Evolutionary conservation across 1,139 yeast species (phyloP), one percentile per base, ranked within the genome.

Genomic region (Diutina mesorugosa): DNA sequence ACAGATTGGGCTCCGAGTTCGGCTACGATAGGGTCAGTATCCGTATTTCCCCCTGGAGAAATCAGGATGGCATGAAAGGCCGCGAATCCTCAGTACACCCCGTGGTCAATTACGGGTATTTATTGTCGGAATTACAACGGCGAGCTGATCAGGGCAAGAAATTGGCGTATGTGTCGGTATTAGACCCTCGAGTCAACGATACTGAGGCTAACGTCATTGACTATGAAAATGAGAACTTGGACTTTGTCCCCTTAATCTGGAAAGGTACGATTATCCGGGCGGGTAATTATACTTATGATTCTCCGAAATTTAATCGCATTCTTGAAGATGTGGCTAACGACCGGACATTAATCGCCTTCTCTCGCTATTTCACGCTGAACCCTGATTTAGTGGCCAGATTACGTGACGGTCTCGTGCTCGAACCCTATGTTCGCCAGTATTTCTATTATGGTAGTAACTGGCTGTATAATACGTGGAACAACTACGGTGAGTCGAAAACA

Each of bases 21-120:
- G 95, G 95, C 71, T 79, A 74, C 56, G 83, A 83, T 61, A 87
- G 80, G 70, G 96, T 98, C 66, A 85, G 81, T 62, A 71, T 84
- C 57, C 75, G 90, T 67, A 62, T 86, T 12, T 81, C 89, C 10
- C 91, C 91, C 52, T 83, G 78, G 72, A 72, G 76, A 26, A 62
- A 61, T 3, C 69, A 72, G 64, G 70, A 67, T 12, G 75, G 73
- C 47, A 69, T 72, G 64, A 21, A 35, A 16, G 47, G 47, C 6
- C 9, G 26, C 8, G 7, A 4, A 28, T 16, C 18, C 8, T 12
- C n/a, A 7, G 32, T 26, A 3, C 32, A 47, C 7, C 51, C 51
- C 3, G 18, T 26, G 12, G 28, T 26, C n/a, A 18, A 46, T 8
- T 47, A 29, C 14, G 32, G 51, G 18, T 47, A 47, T 12, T 14